Evolutionary conservation across 768 basidiomycete species (phyloP), one percentile per base, ranked within the genome.

Genomic region (Xerocomellus intermedius): DNA sequence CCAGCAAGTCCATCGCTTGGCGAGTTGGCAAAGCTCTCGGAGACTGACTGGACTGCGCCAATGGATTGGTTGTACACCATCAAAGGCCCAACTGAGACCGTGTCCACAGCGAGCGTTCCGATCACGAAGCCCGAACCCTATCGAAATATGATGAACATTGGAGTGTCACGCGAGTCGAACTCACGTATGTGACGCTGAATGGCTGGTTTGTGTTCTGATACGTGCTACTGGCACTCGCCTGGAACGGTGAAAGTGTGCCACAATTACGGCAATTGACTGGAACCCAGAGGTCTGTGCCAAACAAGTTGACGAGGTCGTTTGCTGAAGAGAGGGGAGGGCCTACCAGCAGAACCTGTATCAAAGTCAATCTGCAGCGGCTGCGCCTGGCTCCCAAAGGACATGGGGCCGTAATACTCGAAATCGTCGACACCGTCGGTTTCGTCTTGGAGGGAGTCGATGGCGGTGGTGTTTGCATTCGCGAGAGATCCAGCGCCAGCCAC

Each of bases 1-100:
- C 86, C 86, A 8, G 85, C 64, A 12, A 87, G 72, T 12, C 86
- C 87, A 43, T 77, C 77, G 54, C 76, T 82, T 8, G 85, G 84
- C 17, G 74, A 72, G 37, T 63, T 61, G 33, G 70, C 68, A 67
- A 87, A 84, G 61, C 82, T 82, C 6, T 69, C 60, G 1, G 82
- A 81, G 48, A 77, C 75, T 4, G 69, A 63, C 19, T 50, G 62
- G 47, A 82, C 82, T 6, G 79, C 79, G 28, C 84, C 82, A 61
- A 89, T 83, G n/a, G 74, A 70, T 67, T 86, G 86, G 21, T 75
- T 64, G 5, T 59, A 38, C 26, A 85, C 75, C 13, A 66, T 57
- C 13, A 85, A 68, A 8, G 72, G 67, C 8, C 75, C 83, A 2
- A 86, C 56, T 2, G 74, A 54, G 55, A 88, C 80, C 0, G 70